Conservation (phyloP, 768 basidiomycete species). For the Piloderma croceum region DNA sequence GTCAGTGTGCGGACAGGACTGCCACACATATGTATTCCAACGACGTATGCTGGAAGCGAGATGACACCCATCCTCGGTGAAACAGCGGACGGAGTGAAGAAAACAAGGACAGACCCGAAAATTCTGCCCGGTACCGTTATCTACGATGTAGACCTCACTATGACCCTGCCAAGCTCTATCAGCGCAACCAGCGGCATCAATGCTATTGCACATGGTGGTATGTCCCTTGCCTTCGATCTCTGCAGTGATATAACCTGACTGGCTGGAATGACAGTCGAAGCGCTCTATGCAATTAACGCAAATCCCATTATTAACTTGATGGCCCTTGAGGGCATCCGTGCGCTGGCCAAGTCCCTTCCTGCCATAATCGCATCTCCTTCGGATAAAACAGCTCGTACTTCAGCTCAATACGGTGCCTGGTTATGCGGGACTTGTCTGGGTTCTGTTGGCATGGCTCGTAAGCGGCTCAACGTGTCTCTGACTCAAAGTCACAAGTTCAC, state of each 20-base stretch:
- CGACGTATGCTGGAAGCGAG: conserved; percentile 36
- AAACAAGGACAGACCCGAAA: conserved; percentile 30
- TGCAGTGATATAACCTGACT: too few relatives aligned
- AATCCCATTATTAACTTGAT: conserved; percentile 33
- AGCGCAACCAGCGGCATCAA: conserved; percentile 36
- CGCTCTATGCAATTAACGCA: conserved; percentile 31
- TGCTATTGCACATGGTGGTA: conserved; percentile 39
- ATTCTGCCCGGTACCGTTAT: conserved; percentile 37
- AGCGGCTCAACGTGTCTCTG: too few relatives aligned
- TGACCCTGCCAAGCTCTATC: conserved; percentile 29
- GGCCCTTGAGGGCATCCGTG: conserved; percentile 32
- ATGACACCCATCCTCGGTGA: conserved; percentile 38
- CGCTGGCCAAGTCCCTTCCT: conserved; percentile 28
- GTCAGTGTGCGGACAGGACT: conserved; percentile 34
- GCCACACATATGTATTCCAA: conserved; percentile 36
- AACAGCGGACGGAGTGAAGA: conserved; percentile 35
- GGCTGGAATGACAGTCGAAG: too few relatives aligned
- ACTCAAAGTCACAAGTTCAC: too few relatives aligned
- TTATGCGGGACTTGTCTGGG: conserved; percentile 31
- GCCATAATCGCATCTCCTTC: conserved; percentile 21
- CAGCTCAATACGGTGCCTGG: conserved; percentile 35
- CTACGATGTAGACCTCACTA: conserved; percentile 35
- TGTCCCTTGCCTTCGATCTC: too few relatives aligned
- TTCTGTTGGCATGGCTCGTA: conserved; percentile 30
- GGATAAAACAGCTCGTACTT: conserved; percentile 27